Evolutionary conservation across 495 filamentous ascomycete species (phyloP).

Genomic region (Penicillium lividum): DNA sequence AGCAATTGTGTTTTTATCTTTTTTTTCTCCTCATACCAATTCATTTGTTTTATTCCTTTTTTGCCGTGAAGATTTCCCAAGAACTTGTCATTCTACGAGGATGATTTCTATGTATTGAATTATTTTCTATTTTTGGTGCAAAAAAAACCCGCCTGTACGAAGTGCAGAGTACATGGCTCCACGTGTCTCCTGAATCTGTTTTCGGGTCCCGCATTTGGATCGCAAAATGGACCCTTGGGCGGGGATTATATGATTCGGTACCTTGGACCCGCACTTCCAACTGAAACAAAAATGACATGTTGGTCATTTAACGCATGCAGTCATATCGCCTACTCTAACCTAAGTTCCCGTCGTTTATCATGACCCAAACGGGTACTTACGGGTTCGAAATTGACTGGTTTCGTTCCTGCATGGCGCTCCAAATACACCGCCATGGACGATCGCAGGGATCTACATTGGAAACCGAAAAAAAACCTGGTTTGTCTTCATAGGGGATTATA

Average conservation of each 20-base stretch:
- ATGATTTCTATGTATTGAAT: neutral
- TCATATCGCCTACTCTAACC: neutral
- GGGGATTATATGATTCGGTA: neutral
- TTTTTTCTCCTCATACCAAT: constrained; percentile 13
- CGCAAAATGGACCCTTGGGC: constrained; percentile 6
- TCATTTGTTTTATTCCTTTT: neutral
- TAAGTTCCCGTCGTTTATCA: neutral
- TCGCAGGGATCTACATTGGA: constrained; percentile 7
- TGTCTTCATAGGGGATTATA: neutral
- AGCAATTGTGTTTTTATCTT: constrained; percentile 9
- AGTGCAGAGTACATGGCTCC: neutral
- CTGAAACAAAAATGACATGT: too few relatives aligned
- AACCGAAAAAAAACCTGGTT: neutral
- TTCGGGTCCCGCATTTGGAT: constrained; percentile 4
- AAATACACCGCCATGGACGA: constrained; percentile 7
- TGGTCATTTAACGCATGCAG: neutral
- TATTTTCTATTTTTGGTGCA: neutral
- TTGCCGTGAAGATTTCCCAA: neutral
- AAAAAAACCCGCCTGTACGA: neutral
- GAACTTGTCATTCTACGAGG: too few relatives aligned
- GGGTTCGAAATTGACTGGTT: neutral
- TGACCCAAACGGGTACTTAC: neutral
- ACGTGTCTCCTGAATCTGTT: neutral
- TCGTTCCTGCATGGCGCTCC: neutral
- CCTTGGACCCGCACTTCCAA: neutral